These are phyloP conservation scores for Aureobasidium sp. DNA, from an alignment of 2,329 filamentous ascomycete species.

Conservation along the genomic window DNA sequence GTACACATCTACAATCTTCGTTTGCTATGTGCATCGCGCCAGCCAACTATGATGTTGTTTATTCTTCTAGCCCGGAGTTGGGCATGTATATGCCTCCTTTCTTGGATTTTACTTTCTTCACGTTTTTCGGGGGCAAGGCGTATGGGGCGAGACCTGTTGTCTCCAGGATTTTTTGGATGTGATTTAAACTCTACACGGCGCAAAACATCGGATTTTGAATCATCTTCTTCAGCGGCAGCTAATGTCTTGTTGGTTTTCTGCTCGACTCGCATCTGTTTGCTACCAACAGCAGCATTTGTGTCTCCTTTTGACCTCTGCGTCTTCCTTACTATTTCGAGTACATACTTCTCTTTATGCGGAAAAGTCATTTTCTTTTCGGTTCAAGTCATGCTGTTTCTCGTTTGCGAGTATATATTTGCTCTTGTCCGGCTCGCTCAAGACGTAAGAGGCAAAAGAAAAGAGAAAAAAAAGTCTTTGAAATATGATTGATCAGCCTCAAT, in stretches of 20 bases:
- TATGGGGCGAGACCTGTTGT: neutral
- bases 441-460: too few species aligned
- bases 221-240: neutral
- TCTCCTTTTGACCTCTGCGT: neutral
- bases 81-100: neutral
- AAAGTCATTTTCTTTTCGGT: neutral
- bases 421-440: too few species aligned
- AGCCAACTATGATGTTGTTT: constrained; percentile 5
- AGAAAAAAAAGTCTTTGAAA: too few species aligned
- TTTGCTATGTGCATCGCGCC: neutral
- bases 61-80: constrained; percentile 4
- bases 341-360: constrained; percentile 2
- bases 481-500: too few species aligned
- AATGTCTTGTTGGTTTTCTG: neutral
- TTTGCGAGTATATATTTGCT: too few species aligned
- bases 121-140: neutral
- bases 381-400: neutral
- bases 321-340: neutral
- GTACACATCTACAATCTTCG: neutral
- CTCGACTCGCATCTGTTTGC: neutral
- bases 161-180: neutral
- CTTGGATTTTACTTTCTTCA: neutral
- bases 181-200: neutral
- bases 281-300: neutral
- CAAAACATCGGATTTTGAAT: neutral